Base-by-base conservation (phyloP, 2,329 filamentous ascomycete genomes). In the Alternaria panax region DNA sequence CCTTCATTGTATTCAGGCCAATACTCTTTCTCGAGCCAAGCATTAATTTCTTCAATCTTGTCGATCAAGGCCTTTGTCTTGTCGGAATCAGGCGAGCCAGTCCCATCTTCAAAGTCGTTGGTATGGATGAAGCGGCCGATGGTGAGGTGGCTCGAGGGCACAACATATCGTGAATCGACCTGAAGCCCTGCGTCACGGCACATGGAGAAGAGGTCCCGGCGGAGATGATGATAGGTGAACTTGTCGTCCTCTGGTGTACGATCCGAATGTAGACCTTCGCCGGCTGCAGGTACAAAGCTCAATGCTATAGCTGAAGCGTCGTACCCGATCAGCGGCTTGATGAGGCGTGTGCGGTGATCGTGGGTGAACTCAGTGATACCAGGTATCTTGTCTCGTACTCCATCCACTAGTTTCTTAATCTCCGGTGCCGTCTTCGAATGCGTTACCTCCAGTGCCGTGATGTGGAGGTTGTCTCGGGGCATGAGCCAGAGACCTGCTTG, bases 161-260 rank as follows among this genome's bases (percentile, higher is more conserved):
- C 92, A 24, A 93, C 88, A 75, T 97, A 98, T 57, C 94, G 85
- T 52, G 91, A 92, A 22, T 84, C 89, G 32, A 97, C 84, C 16
- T 85, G 80, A n/a, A 94, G 82, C 1, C 91, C 91, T 0, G 87
- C 84, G 4, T 80, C 80, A 45, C 82, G 80, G 4, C 87, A 85
- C 25, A 87, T 80, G 48, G 85, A 82, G 75, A 89, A 95, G 12
- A 96, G 75, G 73, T 97, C 92, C 4, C 90, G 85, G 3, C 94
- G 88, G 8, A 98, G 86, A 77, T 98, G 94, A 74, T 97, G 94
- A 76, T 97, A 97, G 0, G 91, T 93, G 79, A 92, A 97, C 1
- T 67, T 72, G 66, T 95, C 90, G 18, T 86, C 84, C 38, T 83
- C 71, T 1, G 54, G 46, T 2, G 67, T 79, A 16, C 81, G 75